phyloP scores from a whole-genome alignment of 768 basidiomycete species.

The Phlegmacium glaucopus region DNA sequence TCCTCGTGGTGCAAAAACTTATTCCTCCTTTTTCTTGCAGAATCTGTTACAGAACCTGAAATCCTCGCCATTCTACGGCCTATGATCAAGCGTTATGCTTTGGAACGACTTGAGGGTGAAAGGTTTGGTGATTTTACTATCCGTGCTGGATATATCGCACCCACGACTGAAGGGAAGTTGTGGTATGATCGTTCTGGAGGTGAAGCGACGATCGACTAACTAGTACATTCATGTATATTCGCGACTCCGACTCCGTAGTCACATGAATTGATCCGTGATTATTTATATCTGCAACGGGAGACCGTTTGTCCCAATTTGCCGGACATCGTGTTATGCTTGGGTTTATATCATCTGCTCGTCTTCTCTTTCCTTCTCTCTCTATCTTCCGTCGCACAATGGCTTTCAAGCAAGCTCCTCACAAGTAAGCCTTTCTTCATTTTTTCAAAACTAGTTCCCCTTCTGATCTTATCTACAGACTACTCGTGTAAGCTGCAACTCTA shows the following conservation, averaged over 20 bases:
- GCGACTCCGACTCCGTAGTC: no score
- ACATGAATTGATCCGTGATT: conserved; percentile 5
- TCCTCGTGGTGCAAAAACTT: neutral
- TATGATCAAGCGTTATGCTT: conserved; percentile 93
- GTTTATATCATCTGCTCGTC: no score
- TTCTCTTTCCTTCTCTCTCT: neutral
- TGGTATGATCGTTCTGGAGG: conserved; percentile 90
- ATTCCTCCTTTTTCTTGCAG: conserved; percentile 29
- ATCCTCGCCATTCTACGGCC: conserved; percentile 85
- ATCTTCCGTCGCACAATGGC: neutral
- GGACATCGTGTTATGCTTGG: no score
- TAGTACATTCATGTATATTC: no score
- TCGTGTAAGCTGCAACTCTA: conserved; percentile 38
- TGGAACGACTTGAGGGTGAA: conserved; percentile 84
- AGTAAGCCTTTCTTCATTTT: conserved; percentile 23
- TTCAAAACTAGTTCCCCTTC: neutral
- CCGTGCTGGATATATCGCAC: conserved; percentile 84
- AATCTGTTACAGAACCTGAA: conserved; percentile 87
- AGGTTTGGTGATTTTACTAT: conserved; percentile 96
- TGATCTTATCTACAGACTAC: conserved; percentile 33
- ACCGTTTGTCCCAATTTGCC: no score
- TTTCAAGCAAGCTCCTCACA: conserved; percentile 32
- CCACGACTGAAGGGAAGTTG: conserved; percentile 76
- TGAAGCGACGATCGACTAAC: conserved; percentile 55
- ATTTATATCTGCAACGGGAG: no score